These are phyloP conservation scores for Epichloe gansuensis DNA, from an alignment of 2,329 filamentous ascomycete genomes.

Conservation along the genomic window DNA sequence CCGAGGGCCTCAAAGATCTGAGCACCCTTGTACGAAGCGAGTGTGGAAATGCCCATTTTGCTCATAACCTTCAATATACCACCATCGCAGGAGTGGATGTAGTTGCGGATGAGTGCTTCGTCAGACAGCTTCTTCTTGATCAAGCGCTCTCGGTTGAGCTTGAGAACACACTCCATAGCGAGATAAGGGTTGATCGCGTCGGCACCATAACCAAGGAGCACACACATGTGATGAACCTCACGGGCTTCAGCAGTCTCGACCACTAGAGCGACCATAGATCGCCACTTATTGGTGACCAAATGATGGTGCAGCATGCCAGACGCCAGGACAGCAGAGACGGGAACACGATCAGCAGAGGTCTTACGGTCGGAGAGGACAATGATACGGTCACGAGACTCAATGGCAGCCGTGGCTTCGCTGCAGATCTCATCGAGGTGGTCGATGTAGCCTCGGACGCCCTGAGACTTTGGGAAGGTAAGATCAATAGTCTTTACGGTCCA, in stretches of 20 bases:
- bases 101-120: slow-evolving; percentile 80
- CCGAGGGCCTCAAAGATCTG: slow-evolving; percentile 96
- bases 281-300: slow-evolving; percentile 89
- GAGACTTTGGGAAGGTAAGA: slow-evolving; percentile 79
- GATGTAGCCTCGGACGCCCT: slow-evolving; percentile 74
- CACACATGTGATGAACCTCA: slow-evolving; percentile 97
- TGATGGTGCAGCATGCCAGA: slow-evolving; percentile 94
- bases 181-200: slow-evolving; percentile 93
- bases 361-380: slow-evolving; percentile 84
- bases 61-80: slow-evolving; percentile 98
- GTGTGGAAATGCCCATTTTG: slow-evolving; percentile 97
- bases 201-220: slow-evolving; percentile 88
- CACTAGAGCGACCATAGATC: slow-evolving; percentile 73
- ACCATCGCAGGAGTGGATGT: slow-evolving; percentile 91
- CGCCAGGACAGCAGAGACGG: slow-evolving; percentile 75
- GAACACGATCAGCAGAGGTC: slow-evolving; percentile 66
- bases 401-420: slow-evolving; percentile 68
- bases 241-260: slow-evolving; percentile 91
- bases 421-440: slow-evolving; percentile 82
- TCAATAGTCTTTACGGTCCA: slow-evolving; percentile 90
- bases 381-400: slow-evolving; percentile 71
- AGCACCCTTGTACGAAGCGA: slow-evolving; percentile 93
- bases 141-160: slow-evolving; percentile 85
- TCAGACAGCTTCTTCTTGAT: slow-evolving; percentile 81
- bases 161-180: slow-evolving; percentile 90